Evolutionary conservation across 768 basidiomycete genomes (phyloP).

Genomic region (Hypholoma sublateritium): DNA sequence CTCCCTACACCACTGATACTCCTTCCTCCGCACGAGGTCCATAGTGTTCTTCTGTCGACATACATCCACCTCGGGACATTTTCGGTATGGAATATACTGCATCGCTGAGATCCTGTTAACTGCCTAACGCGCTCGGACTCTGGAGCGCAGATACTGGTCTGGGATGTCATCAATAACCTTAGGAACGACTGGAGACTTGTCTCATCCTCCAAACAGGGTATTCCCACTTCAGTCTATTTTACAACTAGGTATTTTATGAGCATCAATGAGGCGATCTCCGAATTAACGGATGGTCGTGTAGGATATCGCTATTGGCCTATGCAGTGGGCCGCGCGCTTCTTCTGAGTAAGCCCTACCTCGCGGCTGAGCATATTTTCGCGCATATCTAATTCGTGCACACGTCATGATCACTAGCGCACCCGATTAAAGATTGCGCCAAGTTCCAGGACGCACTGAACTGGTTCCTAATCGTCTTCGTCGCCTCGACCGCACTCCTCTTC

Average conservation of each 20-base stretch:
- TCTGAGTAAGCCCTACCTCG: conserved; percentile 1
- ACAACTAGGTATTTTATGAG: conserved; percentile 1
- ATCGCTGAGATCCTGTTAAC: not conserved
- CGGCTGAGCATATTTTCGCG: no score
- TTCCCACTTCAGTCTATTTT: conserved; percentile 8
- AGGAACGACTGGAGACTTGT: conserved; percentile 4
- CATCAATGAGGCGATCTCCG: not conserved
- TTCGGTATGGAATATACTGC: not conserved
- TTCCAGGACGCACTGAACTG: conserved; percentile 4
- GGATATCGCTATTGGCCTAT: conserved; percentile 8
- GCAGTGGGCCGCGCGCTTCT: conserved; percentile 7
- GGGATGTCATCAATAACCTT: conserved; percentile 13
- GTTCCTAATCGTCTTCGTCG: conserved; percentile 5
- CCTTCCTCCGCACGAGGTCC: conserved; percentile 1
- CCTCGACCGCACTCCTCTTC: conserved; percentile 10
- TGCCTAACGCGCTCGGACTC: not conserved
- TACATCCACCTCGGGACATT: conserved; percentile 10
- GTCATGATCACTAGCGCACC: not conserved
- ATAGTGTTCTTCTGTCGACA: not conserved
- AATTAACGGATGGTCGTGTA: not conserved
- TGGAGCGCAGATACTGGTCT: conserved; percentile 8
- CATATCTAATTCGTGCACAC: not conserved
- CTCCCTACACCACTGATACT: conserved; percentile 5
- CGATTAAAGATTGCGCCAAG: conserved; percentile 4
- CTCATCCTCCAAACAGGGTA: not conserved